These are phyloP conservation scores for Myriosclerotinia curreyana DNA, from an alignment of 2,329 filamentous ascomycete species.

Conservation along the genomic window DNA sequence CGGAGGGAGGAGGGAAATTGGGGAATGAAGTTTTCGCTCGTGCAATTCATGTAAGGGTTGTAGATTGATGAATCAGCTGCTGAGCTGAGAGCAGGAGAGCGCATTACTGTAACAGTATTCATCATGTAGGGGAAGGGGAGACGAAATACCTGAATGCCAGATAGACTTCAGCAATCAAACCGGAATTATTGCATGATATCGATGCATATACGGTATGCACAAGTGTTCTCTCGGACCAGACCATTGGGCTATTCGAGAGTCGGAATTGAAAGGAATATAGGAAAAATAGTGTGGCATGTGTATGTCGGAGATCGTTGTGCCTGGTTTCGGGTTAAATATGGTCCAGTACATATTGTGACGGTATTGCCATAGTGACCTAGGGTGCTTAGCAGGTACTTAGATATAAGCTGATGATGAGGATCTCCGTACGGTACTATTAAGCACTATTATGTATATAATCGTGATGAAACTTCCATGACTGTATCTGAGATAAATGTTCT, in stretches of 20 bases:
- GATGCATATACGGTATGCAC: background rate
- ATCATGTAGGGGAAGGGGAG: background rate
- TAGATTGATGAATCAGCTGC: background rate
- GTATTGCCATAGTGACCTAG: background rate
- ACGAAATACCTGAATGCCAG: background rate
- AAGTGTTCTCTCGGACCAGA: background rate
- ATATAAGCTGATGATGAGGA: background rate
- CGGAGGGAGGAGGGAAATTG: background rate
- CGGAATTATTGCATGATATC: background rate
- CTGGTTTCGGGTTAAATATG: background rate
- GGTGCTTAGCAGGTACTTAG: background rate
- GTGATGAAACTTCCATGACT: background rate
- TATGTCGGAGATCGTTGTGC: background rate
- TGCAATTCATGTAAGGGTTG: background rate
- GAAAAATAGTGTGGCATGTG: background rate
- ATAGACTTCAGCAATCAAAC: background rate
- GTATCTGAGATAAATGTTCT: background rate
- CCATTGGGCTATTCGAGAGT: background rate
- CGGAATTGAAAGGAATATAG: background rate
- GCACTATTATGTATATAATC: background rate
- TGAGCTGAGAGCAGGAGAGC: background rate
- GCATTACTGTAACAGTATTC: too few species aligned
- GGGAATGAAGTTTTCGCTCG: background rate
- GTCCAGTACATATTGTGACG: background rate
- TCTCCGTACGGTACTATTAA: background rate